phyloP scores from a whole-genome alignment of 371 early-diverging fungal genomes.

The Mortierella sp. region DNA sequence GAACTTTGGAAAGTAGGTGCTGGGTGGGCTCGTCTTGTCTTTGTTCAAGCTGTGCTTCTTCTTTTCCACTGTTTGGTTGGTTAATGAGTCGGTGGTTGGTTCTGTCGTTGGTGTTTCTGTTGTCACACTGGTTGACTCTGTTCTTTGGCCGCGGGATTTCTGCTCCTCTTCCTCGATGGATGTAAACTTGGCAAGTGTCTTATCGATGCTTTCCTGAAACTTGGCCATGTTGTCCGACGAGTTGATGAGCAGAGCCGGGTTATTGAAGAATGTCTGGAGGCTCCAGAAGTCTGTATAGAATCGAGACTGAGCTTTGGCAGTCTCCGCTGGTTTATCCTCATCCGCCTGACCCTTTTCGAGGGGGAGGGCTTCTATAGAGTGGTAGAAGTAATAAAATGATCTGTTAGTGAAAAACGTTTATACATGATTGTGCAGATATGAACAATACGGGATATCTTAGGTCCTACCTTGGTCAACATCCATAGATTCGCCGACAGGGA shows the following conservation, averaged over 20 bases:
- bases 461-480: slow-evolving; percentile 31
- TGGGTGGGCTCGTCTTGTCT: slow-evolving; percentile 53
- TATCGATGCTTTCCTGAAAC: slow-evolving; percentile 27
- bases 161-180: slow-evolving; percentile 56
- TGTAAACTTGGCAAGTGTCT: slow-evolving; percentile 28
- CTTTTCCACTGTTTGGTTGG: slow-evolving; percentile 11
- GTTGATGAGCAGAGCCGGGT: slow-evolving; percentile 30
- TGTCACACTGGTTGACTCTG: slow-evolving; percentile 25
- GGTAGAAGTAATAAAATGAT: neutral
- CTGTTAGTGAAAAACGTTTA: no score
- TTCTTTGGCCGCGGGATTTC: slow-evolving; percentile 56
- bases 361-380: neutral
- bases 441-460: neutral
- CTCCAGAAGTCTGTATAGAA: slow-evolving; percentile 55
- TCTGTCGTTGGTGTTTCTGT: slow-evolving; percentile 12
- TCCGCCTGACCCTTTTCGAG: slow-evolving; percentile 18
- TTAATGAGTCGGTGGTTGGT: neutral
- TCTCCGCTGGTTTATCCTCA: slow-evolving; percentile 48
- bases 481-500: slow-evolving; percentile 54
- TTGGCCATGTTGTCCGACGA: slow-evolving; percentile 23
- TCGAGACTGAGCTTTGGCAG: slow-evolving; percentile 2
- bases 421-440: neutral
- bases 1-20: slow-evolving; percentile 78
- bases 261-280: slow-evolving; percentile 47
- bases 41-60: slow-evolving; percentile 29